phyloP scores from a whole-genome alignment of 2,329 filamentous ascomycete species.

The Coleophoma cylindrospora region DNA sequence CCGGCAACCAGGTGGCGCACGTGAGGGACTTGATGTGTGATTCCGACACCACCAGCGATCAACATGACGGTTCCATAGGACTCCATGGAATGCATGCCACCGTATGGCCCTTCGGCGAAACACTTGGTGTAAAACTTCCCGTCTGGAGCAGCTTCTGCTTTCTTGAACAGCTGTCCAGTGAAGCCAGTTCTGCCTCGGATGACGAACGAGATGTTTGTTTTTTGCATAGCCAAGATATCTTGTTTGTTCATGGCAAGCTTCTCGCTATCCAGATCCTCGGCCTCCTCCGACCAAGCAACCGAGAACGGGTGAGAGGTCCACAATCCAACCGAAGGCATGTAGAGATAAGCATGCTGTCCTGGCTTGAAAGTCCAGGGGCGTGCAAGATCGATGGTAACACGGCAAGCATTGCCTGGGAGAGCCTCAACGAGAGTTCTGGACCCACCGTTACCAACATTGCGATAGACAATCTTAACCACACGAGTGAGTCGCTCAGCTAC shows the following conservation, averaged over 20 bases:
- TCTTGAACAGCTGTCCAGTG: conserved; percentile 64
- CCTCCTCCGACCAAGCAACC: conserved; percentile 71
- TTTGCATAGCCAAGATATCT: conserved; percentile 54
- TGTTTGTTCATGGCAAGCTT: conserved; percentile 55
- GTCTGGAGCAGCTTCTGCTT: conserved; percentile 55
- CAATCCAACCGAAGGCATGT: conserved; percentile 66
- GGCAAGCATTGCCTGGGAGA: conserved; percentile 69
- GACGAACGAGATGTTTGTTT: conserved; percentile 64
- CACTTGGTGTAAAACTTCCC: conserved; percentile 60
- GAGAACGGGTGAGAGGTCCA: conserved; percentile 79
- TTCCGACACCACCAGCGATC: conserved; percentile 76
- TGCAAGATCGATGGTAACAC: conserved; percentile 68
- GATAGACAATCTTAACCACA: conserved; percentile 53
- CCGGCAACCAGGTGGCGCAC: conserved; percentile 67
- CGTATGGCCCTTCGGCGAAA: conserved; percentile 73
- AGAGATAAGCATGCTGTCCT: conserved; percentile 75
- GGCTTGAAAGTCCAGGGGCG: conserved; percentile 72
- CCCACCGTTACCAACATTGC: conserved; percentile 62
- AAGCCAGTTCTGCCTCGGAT: conserved; percentile 71
- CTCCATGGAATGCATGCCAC: conserved; percentile 63
- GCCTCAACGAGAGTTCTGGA: conserved; percentile 68
- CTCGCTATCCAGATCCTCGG: conserved; percentile 42
- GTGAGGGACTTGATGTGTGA: conserved; percentile 74
- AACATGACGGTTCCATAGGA: conserved; percentile 76
- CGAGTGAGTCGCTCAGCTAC: conserved; percentile 56